A percentile compares a stretch with the other conserved stretches of the same genome.
Evolutionary conservation across 2,329 filamentous ascomycete species (phyloP).

Genomic region (Diaporthe caulivora): DNA sequence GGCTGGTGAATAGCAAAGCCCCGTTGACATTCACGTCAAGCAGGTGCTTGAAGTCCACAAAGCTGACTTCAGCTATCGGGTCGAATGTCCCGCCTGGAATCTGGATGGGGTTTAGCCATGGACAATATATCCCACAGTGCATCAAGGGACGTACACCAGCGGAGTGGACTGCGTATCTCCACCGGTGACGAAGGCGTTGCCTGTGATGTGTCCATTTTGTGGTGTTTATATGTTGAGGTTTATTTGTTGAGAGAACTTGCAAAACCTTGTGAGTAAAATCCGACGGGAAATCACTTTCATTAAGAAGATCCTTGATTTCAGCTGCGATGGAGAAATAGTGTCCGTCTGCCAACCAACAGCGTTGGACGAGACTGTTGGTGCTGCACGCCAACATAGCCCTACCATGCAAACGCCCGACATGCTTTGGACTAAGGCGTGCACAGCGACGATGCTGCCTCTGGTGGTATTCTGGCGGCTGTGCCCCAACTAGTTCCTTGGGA

Average conservation of each 20-base stretch:
- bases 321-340: not conserved
- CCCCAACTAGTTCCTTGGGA: not conserved
- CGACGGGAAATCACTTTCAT: not conserved
- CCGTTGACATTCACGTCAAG: slow-evolving; percentile 33
- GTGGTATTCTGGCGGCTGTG: not conserved
- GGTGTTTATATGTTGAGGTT: too few relatives aligned
- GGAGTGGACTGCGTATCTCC: slow-evolving; percentile 36
- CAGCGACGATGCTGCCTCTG: not conserved
- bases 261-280: accelerated
- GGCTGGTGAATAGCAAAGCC: slow-evolving; percentile 25
- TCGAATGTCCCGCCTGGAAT: slow-evolving; percentile 28
- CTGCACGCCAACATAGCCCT: not conserved
- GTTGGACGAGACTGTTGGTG: not conserved
- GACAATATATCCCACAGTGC: too few relatives aligned
- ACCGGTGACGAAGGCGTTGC: slow-evolving; percentile 31
- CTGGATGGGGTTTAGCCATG: not conserved
- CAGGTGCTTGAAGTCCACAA: slow-evolving; percentile 34
- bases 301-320: not conserved
- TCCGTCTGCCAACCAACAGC: not conserved
- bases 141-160: slow-evolving; percentile 22
- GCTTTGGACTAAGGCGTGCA: not conserved
- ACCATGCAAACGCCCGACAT: not conserved
- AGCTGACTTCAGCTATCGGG: slow-evolving; percentile 28
- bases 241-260: not conserved
- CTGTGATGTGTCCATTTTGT: slow-evolving; percentile 25